Evolutionary conservation across 371 early-diverging fungal genomes (phyloP).

Genomic region (Saksenaea oblongispora): DNA sequence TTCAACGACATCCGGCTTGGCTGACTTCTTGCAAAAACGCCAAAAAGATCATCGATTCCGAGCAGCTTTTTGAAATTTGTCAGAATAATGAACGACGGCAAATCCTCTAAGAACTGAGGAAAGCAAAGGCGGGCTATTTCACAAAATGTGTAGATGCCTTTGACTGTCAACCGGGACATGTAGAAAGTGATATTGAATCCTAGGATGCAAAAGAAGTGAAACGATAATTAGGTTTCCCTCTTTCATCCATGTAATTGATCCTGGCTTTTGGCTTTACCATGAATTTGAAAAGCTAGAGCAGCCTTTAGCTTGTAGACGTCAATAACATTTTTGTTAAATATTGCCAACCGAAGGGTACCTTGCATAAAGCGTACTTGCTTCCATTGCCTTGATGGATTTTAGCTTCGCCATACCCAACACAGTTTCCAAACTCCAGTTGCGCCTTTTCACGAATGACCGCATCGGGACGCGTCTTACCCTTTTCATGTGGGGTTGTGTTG

Average conservation of each 20-base stretch:
- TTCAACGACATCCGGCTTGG: conserved; percentile 16
- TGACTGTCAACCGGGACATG: too few species aligned
- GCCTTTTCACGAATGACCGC: conserved; percentile 10
- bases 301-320: conserved; percentile 2
- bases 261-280: background rate
- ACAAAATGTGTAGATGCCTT: too few species aligned
- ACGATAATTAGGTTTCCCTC: background rate
- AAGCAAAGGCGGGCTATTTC: background rate
- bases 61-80: too few species aligned
- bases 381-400: background rate
- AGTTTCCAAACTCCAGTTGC: background rate
- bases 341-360: conserved; percentile 20
- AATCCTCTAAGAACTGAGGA: too few species aligned
- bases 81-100: too few species aligned
- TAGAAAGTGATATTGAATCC: too few species aligned
- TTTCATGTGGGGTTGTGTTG: background rate
- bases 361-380: conserved; percentile 11
- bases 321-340: conserved; percentile 26
- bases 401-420: background rate
- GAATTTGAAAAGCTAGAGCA: too few species aligned
- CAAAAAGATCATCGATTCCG: too few species aligned
- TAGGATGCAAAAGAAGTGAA: background rate
- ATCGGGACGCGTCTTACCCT: conserved; percentile 13
- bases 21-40: background rate
- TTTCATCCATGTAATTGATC: background rate